phyloP scores from a whole-genome alignment of 495 filamentous ascomycete genomes.

The Xylaria longipes region DNA sequence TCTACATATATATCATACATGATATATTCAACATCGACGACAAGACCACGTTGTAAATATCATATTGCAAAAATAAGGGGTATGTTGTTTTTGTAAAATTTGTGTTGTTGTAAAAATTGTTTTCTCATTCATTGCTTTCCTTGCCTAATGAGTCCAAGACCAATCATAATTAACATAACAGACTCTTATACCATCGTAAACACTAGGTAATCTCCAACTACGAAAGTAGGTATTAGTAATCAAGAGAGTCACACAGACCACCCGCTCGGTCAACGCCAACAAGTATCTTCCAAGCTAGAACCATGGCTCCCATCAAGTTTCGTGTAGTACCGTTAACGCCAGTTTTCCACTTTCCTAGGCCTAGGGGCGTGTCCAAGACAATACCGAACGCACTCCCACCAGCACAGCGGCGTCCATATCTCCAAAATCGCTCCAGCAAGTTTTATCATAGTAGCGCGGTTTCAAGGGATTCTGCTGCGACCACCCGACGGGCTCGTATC shows the following conservation, averaged over 20 bases:
- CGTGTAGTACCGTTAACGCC: neutral
- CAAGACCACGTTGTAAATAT: too few relatives aligned
- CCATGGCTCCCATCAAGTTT: neutral
- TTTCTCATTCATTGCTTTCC: neutral
- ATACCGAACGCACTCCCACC: neutral
- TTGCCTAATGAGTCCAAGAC: neutral
- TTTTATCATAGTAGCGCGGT: neutral
- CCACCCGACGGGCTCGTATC: neutral
- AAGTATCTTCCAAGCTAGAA: neutral
- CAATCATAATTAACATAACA: neutral
- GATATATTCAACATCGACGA: too few relatives aligned
- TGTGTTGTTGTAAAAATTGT: neutral
- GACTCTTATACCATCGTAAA: neutral
- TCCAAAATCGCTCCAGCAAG: neutral
- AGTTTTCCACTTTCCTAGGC: neutral
- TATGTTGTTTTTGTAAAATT: neutral
- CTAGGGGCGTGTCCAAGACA: neutral
- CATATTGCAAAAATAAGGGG: neutral
- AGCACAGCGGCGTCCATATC: too few relatives aligned
- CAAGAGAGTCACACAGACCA: neutral
- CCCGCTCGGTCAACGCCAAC: neutral
- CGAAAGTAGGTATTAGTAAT: neutral
- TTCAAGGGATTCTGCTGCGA: neutral
- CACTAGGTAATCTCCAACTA: neutral
- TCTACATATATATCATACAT: neutral